Evolutionary conservation across 78 protist species (phyloP), one percentile per base, ranked within the genome.

Genomic region (Corallochytrium limacisporum): DNA sequence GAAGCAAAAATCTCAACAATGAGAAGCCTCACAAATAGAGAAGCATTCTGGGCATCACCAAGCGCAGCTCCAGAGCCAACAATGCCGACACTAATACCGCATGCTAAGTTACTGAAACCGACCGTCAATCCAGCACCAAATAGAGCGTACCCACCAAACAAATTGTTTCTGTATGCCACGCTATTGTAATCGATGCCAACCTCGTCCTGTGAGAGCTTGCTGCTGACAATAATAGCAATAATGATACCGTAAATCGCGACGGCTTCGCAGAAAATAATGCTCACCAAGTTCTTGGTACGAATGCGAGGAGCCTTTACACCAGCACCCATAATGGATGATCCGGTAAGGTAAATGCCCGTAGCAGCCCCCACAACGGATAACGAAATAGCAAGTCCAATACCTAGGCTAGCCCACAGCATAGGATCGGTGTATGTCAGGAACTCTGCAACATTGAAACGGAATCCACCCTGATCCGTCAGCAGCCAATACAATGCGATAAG

Each of bases 221-320:
- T 48, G 3, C 56, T 37, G 55, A 75, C 47, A 42, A 96, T 88
- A 67, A 96, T 94, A 31, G 98, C 88, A 70, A 92, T 66, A 76
- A 96, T 94, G 62, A 96, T 84, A n/a, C 99, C 99, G 77, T 94
- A 94, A 54, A 96, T 93, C 61, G 97, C 98, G 6, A 90, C 93
- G 20, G 99, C 99, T 71, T 96, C 99, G 70, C 98, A 93, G 79
- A 96, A 92, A 53, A 96, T 79, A 43, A 96, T 78, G 50, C 85
- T 79, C 69, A 94, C 77, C 29, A 94, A 72, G 57, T 94, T 91
- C 73, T 92, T 85, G n/a, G 93, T 76, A 35, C 75, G 62, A 62
- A 93, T 88, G 35, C 91, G 84, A 18, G 98, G 97, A 2, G 87
- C 93, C 62, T 60, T 81, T 31, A 95, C 84, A 4, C 95, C 90